Evolutionary conservation across 352 stramenopile genomes (phyloP).

Genomic region (Blastocystis sp.): DNA sequence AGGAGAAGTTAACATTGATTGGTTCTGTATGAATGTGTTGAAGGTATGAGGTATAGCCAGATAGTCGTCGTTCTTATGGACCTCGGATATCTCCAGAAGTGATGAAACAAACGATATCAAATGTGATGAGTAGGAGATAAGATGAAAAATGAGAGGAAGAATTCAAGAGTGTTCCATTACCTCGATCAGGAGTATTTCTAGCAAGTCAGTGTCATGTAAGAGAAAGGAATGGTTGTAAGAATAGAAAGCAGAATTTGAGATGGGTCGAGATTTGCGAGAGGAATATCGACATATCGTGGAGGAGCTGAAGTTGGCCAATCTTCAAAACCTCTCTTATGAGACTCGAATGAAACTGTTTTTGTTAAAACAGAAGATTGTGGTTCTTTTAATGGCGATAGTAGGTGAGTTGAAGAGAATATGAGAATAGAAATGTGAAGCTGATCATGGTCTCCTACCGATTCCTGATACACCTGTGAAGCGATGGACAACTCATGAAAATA

Average conservation of each 20-base stretch:
- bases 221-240: background rate
- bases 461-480: slow-evolving; percentile 3
- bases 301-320: background rate
- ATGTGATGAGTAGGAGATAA: background rate
- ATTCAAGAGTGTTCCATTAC: background rate
- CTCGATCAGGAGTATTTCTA: background rate
- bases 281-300: background rate
- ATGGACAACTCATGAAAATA: slow-evolving; percentile 3
- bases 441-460: background rate
- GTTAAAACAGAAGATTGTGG: background rate
- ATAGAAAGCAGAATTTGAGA: background rate
- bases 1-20: slow-evolving; percentile 3
- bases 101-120: background rate
- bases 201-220: background rate
- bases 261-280: slow-evolving; percentile 2
- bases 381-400: background rate
- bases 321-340: background rate
- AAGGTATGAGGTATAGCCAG: background rate
- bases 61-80: background rate
- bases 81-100: background rate
- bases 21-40: background rate
- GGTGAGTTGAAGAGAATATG: background rate
- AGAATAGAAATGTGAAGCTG: slow-evolving; percentile 14
- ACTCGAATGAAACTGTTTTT: background rate
- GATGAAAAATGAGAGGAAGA: background rate